A percentile compares a stretch with the other conserved stretches of the same genome.
These are phyloP conservation scores for Nematocida sp. DNA, from an alignment of 371 early-diverging fungal genomes.

Conservation along the genomic window DNA sequence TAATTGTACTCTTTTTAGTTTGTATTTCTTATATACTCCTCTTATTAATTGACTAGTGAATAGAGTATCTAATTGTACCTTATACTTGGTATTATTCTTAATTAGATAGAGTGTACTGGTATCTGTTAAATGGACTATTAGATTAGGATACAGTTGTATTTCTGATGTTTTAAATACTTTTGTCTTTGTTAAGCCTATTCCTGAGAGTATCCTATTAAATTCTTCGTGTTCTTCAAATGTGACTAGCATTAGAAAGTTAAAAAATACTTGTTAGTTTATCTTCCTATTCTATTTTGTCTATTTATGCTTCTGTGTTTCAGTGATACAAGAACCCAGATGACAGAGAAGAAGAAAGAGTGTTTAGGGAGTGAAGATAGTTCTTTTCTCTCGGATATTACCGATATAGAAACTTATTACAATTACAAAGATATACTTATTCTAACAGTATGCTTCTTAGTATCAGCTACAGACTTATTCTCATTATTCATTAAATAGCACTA, in stretches of 20 bases:
- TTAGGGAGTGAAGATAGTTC: not conserved
- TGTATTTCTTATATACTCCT: not conserved
- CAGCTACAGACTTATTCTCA: no score
- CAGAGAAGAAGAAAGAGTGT: not conserved
- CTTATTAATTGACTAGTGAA: no score
- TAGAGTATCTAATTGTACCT: not conserved
- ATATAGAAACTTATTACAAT: not conserved
- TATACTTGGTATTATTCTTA: not conserved
- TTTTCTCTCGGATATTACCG: not conserved
- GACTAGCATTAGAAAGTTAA: constrained; percentile 32
- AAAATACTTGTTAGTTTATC: not conserved
- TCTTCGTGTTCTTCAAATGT: constrained; percentile 29
- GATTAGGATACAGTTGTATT: constrained; percentile 1
- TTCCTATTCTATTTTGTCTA: not conserved
- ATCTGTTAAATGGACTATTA: not conserved
- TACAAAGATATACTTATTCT: no score
- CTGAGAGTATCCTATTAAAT: constrained; percentile 19
- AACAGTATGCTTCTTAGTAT: no score
- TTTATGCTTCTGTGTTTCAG: not conserved
- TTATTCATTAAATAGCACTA: no score
- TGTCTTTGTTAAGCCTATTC: not conserved
- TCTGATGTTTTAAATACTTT: not conserved
- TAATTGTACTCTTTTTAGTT: not conserved
- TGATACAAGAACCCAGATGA: not conserved
- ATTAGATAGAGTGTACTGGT: not conserved